A percentile compares a stretch with the other conserved stretches of the same genome.
These are phyloP conservation scores for Sporobolomyces pararoseus DNA, from an alignment of 768 basidiomycete species.

Conservation along the genomic window DNA sequence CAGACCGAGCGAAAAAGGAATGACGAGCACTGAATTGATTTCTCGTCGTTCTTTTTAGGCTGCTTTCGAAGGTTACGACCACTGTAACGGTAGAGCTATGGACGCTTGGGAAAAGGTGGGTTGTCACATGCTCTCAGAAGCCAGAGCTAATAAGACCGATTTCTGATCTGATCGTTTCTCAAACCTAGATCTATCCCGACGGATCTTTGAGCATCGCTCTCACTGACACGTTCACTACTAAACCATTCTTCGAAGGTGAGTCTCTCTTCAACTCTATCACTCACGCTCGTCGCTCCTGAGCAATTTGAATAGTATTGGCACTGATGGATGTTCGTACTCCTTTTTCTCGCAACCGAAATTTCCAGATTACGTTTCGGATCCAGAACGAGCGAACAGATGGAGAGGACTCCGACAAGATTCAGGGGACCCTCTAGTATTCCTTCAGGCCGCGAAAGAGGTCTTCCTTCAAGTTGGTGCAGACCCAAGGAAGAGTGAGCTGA, in stretches of 20 bases:
- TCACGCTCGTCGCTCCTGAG: too few species aligned
- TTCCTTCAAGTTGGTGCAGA: slow-evolving; percentile 71
- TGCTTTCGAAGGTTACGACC: slow-evolving; percentile 75
- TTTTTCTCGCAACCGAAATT: too few species aligned
- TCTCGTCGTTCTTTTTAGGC: too few species aligned
- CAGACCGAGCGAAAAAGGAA: too few species aligned
- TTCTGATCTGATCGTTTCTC: slow-evolving; percentile 16
- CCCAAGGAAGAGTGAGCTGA: slow-evolving; percentile 53
- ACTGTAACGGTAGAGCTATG: slow-evolving; percentile 68
- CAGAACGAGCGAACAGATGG: slow-evolving; percentile 68
- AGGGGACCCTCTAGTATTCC: slow-evolving; percentile 82
- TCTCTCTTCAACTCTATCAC: background rate
- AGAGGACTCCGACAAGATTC: slow-evolving; percentile 84
- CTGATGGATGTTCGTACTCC: too few species aligned
- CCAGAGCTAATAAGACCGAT: background rate
- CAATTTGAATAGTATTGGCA: too few species aligned
- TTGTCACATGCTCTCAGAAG: background rate
- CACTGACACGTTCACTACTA: slow-evolving; percentile 91
- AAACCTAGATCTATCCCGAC: slow-evolving; percentile 48
- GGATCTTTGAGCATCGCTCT: slow-evolving; percentile 63
- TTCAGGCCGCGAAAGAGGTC: slow-evolving; percentile 64
- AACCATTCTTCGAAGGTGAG: slow-evolving; percentile 66
- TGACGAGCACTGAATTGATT: too few species aligned
- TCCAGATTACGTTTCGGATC: slow-evolving; percentile 55
- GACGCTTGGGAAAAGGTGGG: slow-evolving; percentile 78